These are phyloP conservation scores for Termitomyces sp. DNA, from an alignment of 768 basidiomycete genomes.

Conservation along the genomic window DNA sequence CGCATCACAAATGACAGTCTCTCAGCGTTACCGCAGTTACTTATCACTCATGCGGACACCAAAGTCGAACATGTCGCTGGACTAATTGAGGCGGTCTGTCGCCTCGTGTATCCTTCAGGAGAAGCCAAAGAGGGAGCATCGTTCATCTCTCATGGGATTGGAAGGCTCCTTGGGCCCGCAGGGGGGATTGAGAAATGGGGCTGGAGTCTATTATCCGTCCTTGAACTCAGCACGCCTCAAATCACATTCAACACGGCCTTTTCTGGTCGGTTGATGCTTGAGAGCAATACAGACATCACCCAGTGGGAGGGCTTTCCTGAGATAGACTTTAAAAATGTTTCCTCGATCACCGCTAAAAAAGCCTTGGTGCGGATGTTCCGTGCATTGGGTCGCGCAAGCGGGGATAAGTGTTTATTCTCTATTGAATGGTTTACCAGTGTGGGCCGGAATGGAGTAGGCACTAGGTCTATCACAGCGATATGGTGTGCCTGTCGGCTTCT, in stretches of 20 bases:
- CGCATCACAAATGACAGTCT: constrained; percentile 62
- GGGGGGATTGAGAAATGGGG: constrained; percentile 93
- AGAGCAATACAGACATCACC: constrained; percentile 34
- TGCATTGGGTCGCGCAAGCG: constrained; percentile 61
- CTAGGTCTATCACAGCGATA: constrained; percentile 58
- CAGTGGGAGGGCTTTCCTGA: constrained; percentile 49
- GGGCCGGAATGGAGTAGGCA: constrained; percentile 37
- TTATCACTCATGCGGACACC: constrained; percentile 66
- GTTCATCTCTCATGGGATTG: constrained; percentile 47
- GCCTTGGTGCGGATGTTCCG: constrained; percentile 69
- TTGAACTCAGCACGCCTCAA: constrained; percentile 63
- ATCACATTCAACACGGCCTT: constrained; percentile 41
- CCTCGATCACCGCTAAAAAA: constrained; percentile 42
- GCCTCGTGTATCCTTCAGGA: constrained; percentile 26
- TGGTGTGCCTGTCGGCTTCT: constrained; percentile 81
- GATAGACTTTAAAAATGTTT: constrained; percentile 47
- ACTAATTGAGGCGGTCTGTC: constrained; percentile 67
- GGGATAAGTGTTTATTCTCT: constrained; percentile 64
- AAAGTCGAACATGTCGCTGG: constrained; percentile 65
- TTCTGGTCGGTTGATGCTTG: constrained; percentile 51
- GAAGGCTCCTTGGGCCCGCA: constrained; percentile 66
- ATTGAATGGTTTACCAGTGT: constrained; percentile 78
- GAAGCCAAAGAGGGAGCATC: constrained; percentile 23
- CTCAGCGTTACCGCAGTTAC: constrained; percentile 61
- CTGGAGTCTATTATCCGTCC: constrained; percentile 75